Evolutionary conservation across 352 stramenopile species (phyloP).

Genomic region (Phytophthora idaei): DNA sequence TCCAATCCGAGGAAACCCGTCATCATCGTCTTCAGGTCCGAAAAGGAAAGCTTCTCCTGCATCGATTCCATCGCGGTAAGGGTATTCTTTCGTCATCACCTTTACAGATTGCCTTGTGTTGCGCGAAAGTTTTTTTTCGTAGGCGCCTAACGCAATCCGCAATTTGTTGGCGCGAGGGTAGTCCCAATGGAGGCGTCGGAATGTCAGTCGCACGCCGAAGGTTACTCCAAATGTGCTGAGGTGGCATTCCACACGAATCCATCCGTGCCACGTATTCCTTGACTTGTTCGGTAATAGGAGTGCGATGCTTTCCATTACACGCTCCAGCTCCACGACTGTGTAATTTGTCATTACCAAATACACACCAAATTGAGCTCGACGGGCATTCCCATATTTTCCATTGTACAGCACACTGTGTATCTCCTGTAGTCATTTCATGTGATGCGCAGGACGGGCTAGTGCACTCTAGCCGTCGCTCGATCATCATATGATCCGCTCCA

Average conservation of each 20-base stretch:
- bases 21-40: neutral
- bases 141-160: slow-evolving; percentile 1
- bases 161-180: slow-evolving; percentile 1
- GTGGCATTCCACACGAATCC: slow-evolving; percentile 5
- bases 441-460: neutral
- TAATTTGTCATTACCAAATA: neutral
- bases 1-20: slow-evolving; percentile 7
- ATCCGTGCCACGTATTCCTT: slow-evolving; percentile 8
- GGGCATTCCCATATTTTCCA: slow-evolving; percentile 5
- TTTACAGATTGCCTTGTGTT: slow-evolving; percentile 6
- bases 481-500: neutral
- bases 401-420: neutral
- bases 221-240: slow-evolving; percentile 6
- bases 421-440: neutral
- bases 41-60: slow-evolving; percentile 1
- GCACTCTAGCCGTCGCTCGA: slow-evolving; percentile 2
- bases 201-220: slow-evolving; percentile 3
- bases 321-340: neutral
- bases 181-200: neutral
- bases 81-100: neutral
- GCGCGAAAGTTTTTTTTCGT: slow-evolving; percentile 3
- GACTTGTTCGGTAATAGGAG: neutral
- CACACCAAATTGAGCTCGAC: neutral
- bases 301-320: slow-evolving; percentile 1
- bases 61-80: slow-evolving; percentile 8